phyloP scores from a whole-genome alignment of 495 filamentous ascomycete species.

The Durotheca rogersii region DNA sequence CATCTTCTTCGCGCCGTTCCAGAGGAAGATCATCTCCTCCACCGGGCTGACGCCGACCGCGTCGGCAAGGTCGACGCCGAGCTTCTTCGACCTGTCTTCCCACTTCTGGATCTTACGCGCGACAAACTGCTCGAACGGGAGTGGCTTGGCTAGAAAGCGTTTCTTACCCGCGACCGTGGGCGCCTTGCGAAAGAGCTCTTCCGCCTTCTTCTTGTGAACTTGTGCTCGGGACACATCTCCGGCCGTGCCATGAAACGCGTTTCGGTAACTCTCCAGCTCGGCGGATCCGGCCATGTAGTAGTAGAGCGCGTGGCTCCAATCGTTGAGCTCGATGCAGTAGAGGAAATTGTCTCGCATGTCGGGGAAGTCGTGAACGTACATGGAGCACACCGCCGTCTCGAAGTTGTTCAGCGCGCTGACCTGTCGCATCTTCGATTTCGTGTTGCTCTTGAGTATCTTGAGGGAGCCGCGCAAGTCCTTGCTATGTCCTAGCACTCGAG shows the following conservation, averaged over 20 bases:
- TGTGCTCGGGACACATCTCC: slow-evolving; percentile 50
- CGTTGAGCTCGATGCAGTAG: slow-evolving; percentile 79
- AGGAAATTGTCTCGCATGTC: slow-evolving; percentile 72
- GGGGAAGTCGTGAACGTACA: slow-evolving; percentile 75
- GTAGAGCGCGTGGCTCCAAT: slow-evolving; percentile 88
- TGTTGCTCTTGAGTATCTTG: slow-evolving; percentile 56
- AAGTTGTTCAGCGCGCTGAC: slow-evolving; percentile 78
- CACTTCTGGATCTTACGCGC: slow-evolving; percentile 84
- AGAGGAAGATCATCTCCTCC: slow-evolving; percentile 96
- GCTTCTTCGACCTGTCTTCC: slow-evolving; percentile 73
- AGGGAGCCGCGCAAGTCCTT: slow-evolving; percentile 68
- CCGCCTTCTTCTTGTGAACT: slow-evolving; percentile 59
- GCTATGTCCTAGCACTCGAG: slow-evolving; percentile 70
- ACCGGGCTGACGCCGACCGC: slow-evolving; percentile 80
- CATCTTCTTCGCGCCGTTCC: slow-evolving; percentile 84
- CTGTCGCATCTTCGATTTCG: slow-evolving; percentile 78
- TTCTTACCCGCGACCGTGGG: slow-evolving; percentile 80
- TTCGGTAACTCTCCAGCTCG: slow-evolving; percentile 77
- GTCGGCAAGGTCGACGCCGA: slow-evolving; percentile 71
- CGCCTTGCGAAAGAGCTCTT: slow-evolving; percentile 68
- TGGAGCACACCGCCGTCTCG: slow-evolving; percentile 74
- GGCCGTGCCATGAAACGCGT: slow-evolving; percentile 53
- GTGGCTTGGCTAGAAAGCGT: slow-evolving; percentile 80
- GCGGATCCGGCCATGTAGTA: slow-evolving; percentile 82
- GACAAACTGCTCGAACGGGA: slow-evolving; percentile 90